phyloP scores from a whole-genome alignment of 139 green algal species.

The Tetradesmus obliquus region DNA sequence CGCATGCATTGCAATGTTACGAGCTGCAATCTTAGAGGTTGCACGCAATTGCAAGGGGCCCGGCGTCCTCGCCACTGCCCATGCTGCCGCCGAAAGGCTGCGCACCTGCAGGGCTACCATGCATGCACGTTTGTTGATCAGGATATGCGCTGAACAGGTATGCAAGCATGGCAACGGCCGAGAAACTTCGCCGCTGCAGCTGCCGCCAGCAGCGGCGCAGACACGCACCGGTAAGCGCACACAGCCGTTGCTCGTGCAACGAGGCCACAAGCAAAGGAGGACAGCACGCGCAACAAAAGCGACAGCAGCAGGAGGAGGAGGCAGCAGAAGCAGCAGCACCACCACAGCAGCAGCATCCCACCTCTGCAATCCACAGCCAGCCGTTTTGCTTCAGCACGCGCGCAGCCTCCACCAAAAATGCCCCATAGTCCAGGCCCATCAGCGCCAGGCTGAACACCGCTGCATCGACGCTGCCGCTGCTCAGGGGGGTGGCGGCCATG shows the following conservation, averaged over 20 bases:
- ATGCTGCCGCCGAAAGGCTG: too few relatives aligned
- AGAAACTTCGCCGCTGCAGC: too few relatives aligned
- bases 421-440: conserved; percentile 96
- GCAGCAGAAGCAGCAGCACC: neutral
- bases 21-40: too few relatives aligned
- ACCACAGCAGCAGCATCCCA: conserved; percentile 49
- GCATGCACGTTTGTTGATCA: too few relatives aligned
- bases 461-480: conserved; percentile 74
- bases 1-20: too few relatives aligned
- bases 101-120: too few relatives aligned
- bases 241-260: too few relatives aligned
- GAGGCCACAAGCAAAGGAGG: neutral
- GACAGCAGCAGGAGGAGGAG: neutral
- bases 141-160: too few relatives aligned
- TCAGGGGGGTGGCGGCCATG: conserved; percentile 84
- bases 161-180: too few relatives aligned
- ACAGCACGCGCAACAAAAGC: neutral
- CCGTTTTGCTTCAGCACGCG: conserved; percentile 82
- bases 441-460: conserved; percentile 96
- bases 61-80: too few relatives aligned
- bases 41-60: too few relatives aligned
- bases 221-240: too few relatives aligned
- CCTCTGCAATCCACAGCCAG: conserved; percentile 95
- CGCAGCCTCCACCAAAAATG: conserved; percentile 86
- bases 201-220: neutral